A percentile compares a stretch with the other conserved stretches of the same genome.
phyloP scores from a whole-genome alignment of 148 eudicot species.

The Chenopodium formosanum region DNA sequence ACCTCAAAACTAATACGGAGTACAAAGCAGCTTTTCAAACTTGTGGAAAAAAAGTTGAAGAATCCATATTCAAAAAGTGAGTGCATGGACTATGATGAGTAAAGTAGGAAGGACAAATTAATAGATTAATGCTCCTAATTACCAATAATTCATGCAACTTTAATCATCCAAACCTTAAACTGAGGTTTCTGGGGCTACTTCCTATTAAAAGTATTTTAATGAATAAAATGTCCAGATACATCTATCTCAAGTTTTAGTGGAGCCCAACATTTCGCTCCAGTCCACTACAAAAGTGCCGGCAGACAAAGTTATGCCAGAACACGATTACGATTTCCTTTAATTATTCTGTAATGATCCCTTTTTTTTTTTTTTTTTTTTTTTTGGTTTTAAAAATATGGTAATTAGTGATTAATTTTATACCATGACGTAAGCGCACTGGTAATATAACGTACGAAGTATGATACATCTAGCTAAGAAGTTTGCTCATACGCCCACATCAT shows the following conservation, averaged over 20 bases:
- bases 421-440: too few relatives aligned
- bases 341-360: too few relatives aligned
- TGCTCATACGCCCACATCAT: too few relatives aligned
- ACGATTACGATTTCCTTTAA: too few relatives aligned
- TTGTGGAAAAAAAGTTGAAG: not conserved
- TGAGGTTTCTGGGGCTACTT: slow-evolving; percentile 3
- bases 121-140: not conserved
- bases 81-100: not conserved
- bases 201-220: not conserved
- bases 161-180: not conserved
- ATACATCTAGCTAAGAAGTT: too few relatives aligned
- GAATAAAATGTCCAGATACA: slow-evolving; percentile 12
- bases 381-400: too few relatives aligned
- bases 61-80: not conserved
- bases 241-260: not conserved
- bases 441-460: too few relatives aligned
- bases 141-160: not conserved
- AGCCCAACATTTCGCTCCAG: not conserved
- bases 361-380: too few relatives aligned
- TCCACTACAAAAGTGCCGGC: not conserved
- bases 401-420: too few relatives aligned
- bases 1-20: too few relatives aligned
- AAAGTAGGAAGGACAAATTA: not conserved
- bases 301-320: not conserved
- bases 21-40: too few relatives aligned